Evolutionary conservation across 2,329 filamentous ascomycete genomes (phyloP).

Genomic region (Aureobasidium sp.): DNA sequence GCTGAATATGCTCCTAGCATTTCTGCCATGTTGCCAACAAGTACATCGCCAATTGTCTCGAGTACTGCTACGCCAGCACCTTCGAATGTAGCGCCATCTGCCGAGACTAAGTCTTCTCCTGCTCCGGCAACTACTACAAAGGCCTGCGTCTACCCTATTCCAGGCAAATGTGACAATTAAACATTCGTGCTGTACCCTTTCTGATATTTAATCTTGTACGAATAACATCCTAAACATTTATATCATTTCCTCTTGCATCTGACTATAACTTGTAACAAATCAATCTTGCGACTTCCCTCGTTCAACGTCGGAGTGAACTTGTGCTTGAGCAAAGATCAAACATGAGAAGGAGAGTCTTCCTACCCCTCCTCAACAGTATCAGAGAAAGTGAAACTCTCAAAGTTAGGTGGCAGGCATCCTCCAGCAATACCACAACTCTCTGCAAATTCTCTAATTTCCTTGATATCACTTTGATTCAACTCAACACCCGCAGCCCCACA

Average conservation of each 20-base stretch:
- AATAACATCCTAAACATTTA: no score
- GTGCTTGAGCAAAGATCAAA: no score
- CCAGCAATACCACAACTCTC: slow-evolving; percentile 29
- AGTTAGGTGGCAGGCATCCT: slow-evolving; percentile 31
- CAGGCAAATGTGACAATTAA: background rate
- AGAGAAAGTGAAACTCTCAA: slow-evolving; percentile 30
- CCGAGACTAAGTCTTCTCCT: background rate
- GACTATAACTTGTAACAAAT: no score
- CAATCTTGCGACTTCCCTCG: no score
- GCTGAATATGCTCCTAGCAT: background rate
- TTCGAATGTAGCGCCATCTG: background rate
- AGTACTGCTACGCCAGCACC: background rate
- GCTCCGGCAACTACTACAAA: background rate
- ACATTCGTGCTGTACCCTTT: no score
- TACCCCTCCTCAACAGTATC: slow-evolving; percentile 29
- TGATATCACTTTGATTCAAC: slow-evolving; percentile 24
- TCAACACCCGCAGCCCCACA: slow-evolving; percentile 19
- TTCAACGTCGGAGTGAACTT: no score
- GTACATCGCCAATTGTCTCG: background rate
- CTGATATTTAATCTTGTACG: background rate
- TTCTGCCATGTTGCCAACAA: background rate
- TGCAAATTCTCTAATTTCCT: slow-evolving; percentile 24
- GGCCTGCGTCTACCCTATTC: background rate
- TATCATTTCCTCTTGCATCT: no score
- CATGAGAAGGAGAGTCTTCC: no score